Conservation (phyloP, 176 grass and related monocot species). For the Thalia dealbata region DNA sequence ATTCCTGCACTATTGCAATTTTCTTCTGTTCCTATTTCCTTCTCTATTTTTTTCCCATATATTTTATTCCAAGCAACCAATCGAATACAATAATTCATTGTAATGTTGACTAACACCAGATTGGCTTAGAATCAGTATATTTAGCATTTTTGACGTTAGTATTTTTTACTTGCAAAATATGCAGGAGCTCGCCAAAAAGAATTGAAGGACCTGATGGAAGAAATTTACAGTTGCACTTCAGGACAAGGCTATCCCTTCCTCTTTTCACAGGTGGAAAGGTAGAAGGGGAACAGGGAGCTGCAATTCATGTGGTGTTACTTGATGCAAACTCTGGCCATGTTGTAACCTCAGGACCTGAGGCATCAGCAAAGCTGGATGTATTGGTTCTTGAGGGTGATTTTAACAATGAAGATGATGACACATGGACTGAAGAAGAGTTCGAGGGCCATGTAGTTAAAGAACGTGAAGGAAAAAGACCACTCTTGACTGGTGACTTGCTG, state of each 20-base stretch:
- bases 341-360: slow-evolving; percentile 6
- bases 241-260: not conserved
- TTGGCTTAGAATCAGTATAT: not conserved
- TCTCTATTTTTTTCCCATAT: too few species aligned
- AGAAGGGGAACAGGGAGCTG: slow-evolving; percentile 20
- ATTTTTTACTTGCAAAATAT: not conserved
- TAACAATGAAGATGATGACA: slow-evolving; percentile 17
- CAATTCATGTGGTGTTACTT: slow-evolving; percentile 22
- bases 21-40: too few species aligned
- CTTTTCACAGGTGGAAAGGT: slow-evolving; percentile 22
- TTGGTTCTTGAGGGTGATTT: slow-evolving; percentile 21
- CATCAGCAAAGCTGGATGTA: slow-evolving; percentile 19
- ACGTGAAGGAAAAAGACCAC: slow-evolving; percentile 16
- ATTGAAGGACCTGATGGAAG: slow-evolving; percentile 22
- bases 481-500: slow-evolving; percentile 18
- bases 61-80: too few species aligned
- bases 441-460: slow-evolving; percentile 21
- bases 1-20: too few species aligned
- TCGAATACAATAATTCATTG: not conserved
- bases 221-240: slow-evolving; percentile 19
- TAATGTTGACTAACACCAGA: not conserved
- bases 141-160: not conserved
- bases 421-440: slow-evolving; percentile 19
- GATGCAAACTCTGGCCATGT: slow-evolving; percentile 17
- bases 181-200: slow-evolving; percentile 15